phyloP scores from a whole-genome alignment of 768 basidiomycete species.

The Hypholoma sublateritium region DNA sequence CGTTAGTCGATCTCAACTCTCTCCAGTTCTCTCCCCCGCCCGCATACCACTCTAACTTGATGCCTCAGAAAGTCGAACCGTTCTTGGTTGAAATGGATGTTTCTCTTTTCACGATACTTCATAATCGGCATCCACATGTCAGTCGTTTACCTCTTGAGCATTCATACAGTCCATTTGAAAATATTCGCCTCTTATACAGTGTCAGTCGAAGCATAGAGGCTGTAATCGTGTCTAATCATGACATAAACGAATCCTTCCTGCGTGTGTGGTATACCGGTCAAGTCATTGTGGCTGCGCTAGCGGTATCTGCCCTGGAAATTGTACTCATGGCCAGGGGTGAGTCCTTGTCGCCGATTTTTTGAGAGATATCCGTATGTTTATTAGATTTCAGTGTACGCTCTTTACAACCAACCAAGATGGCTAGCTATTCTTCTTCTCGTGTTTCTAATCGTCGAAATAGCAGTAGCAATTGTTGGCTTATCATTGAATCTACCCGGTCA shows the following conservation, averaged over 20 bases:
- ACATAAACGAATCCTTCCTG: conserved; percentile 10
- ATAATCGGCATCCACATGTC: conserved; percentile 24
- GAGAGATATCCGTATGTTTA: too few species aligned
- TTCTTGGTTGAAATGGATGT: conserved; percentile 34
- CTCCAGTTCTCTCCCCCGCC: too few species aligned
- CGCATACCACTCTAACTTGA: not conserved
- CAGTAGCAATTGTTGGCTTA: conserved; percentile 17
- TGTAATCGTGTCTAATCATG: conserved; percentile 10
- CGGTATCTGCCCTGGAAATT: conserved; percentile 24
- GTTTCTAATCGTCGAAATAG: conserved; percentile 19
- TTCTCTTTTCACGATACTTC: conserved; percentile 30
- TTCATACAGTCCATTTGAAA: not conserved
- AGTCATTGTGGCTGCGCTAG: conserved; percentile 23
- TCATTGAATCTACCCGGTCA: conserved; percentile 11
- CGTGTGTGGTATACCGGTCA: conserved; percentile 24
- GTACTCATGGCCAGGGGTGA: conserved; percentile 32
- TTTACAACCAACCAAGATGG: conserved; percentile 24
- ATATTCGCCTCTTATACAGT: not conserved
- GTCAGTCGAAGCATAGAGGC: conserved; percentile 14
- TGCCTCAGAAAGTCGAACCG: conserved; percentile 22
- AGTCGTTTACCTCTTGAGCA: conserved; percentile 2
- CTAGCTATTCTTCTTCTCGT: conserved; percentile 18
- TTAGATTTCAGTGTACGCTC: conserved; percentile 24
- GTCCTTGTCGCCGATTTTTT: not conserved
- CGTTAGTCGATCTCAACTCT: conserved; percentile 15